Evolutionary conservation across 345 rosid genomes (phyloP).

Genomic region (Salix exigua): DNA sequence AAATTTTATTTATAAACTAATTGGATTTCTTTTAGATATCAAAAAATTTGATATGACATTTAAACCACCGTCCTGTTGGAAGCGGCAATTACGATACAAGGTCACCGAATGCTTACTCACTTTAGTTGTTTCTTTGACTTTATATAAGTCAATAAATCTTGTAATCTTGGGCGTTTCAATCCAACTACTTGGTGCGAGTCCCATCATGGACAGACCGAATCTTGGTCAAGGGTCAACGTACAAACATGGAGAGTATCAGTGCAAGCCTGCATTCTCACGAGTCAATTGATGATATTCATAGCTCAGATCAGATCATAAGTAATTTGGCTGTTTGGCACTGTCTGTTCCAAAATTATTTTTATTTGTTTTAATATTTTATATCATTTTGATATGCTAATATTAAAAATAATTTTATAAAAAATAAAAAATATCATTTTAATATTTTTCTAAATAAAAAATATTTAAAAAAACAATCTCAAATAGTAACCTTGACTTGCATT

Average conservation of each 20-base stretch:
- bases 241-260: conserved; percentile 16
- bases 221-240: conserved; percentile 39
- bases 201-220: conserved; percentile 64
- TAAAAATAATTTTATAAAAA: no score
- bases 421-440: no score
- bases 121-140: not conserved
- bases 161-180: not conserved
- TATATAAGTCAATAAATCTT: not conserved
- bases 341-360: no score
- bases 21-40: no score
- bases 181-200: conserved; percentile 28
- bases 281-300: conserved; percentile 39
- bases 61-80: conserved; percentile 63
- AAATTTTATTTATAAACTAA: no score
- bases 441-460: no score
- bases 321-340: no score
- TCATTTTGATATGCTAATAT: no score
- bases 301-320: conserved; percentile 47
- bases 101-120: conserved; percentile 4
- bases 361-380: no score
- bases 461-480: no score
- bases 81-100: conserved; percentile 66
- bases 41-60: conserved; percentile 11
- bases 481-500: no score
- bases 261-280: conserved; percentile 44